These are phyloP conservation scores for Choiromyces venosus DNA, from an alignment of 495 filamentous ascomycete species.

Conservation along the genomic window DNA sequence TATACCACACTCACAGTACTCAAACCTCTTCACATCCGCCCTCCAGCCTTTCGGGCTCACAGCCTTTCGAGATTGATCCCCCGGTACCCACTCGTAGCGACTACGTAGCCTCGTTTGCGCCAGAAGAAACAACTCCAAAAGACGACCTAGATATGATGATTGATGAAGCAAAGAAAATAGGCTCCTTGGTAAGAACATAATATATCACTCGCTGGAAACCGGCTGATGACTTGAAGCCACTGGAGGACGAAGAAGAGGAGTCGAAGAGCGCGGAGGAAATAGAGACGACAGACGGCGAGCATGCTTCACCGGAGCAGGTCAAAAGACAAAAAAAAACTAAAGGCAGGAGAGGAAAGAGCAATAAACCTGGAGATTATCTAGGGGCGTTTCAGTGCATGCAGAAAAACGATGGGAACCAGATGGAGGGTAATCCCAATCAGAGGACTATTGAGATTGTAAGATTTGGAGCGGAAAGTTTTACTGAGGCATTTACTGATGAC, in stretches of 20 bases:
- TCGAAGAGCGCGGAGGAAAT: background rate
- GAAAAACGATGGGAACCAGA: slow-evolving; percentile 48
- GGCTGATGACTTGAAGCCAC: slow-evolving; percentile 6
- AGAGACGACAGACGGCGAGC: slow-evolving; percentile 12
- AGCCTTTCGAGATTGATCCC: background rate
- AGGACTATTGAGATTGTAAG: slow-evolving; percentile 48
- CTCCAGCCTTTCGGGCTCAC: background rate
- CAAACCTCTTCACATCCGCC: slow-evolving; percentile 7
- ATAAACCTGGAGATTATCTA: slow-evolving; percentile 27
- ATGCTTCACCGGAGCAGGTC: background rate
- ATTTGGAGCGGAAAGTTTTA: background rate
- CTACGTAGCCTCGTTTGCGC: background rate
- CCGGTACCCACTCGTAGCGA: background rate
- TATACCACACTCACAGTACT: slow-evolving; percentile 6
- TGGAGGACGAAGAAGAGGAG: slow-evolving; percentile 21
- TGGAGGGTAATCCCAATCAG: slow-evolving; percentile 57
- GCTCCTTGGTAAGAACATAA: slow-evolving; percentile 50
- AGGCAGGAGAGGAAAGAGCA: slow-evolving; percentile 1
- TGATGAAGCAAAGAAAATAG: slow-evolving; percentile 50
- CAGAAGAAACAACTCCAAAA: slow-evolving; percentile 10
- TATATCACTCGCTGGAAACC: slow-evolving; percentile 24
- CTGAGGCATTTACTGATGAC: background rate
- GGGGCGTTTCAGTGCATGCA: slow-evolving; percentile 63
- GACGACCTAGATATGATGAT: slow-evolving; percentile 59
- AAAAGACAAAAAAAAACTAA: slow-evolving; percentile 16